Evolutionary conservation across 2,329 filamentous ascomycete genomes (phyloP).

Genomic region (Exophiala calicioides): DNA sequence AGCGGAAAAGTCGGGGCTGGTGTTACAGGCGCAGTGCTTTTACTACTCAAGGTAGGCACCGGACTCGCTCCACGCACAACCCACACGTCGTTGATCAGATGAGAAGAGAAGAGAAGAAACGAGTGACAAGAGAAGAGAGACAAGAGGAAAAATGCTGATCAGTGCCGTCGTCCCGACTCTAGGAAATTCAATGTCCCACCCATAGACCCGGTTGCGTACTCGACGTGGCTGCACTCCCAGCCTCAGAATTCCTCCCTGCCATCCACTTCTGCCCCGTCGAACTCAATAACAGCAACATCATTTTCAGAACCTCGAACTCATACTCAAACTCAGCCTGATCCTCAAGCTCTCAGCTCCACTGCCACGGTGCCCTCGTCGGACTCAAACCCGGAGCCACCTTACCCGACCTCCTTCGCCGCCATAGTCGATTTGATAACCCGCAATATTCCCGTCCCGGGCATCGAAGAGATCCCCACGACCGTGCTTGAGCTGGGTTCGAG

Average conservation of each 20-base stretch:
- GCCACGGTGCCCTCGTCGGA: constrained; percentile 12
- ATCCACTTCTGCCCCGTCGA: too few relatives aligned
- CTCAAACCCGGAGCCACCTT: constrained; percentile 55
- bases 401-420: constrained; percentile 80
- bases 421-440: constrained; percentile 83
- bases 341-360: constrained; percentile 16
- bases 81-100: not conserved
- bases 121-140: not conserved
- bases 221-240: constrained; percentile 57
- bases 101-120: too few relatives aligned
- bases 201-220: constrained; percentile 69
- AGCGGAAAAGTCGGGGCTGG: constrained; percentile 42
- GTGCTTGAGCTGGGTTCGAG: constrained; percentile 60
- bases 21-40: constrained; percentile 50
- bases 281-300: not conserved
- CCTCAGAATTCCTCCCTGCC: constrained; percentile 26
- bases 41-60: constrained; percentile 46
- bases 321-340: constrained; percentile 13
- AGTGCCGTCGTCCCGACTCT: not conserved
- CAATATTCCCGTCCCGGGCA: constrained; percentile 81
- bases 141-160: not conserved
- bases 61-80: constrained; percentile 1
- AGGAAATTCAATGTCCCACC: constrained; percentile 43
- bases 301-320: not conserved
- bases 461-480: constrained; percentile 81